These are phyloP conservation scores for Haplosporangium sp. DNA, from an alignment of 371 early-diverging fungal genomes.

Conservation along the genomic window DNA sequence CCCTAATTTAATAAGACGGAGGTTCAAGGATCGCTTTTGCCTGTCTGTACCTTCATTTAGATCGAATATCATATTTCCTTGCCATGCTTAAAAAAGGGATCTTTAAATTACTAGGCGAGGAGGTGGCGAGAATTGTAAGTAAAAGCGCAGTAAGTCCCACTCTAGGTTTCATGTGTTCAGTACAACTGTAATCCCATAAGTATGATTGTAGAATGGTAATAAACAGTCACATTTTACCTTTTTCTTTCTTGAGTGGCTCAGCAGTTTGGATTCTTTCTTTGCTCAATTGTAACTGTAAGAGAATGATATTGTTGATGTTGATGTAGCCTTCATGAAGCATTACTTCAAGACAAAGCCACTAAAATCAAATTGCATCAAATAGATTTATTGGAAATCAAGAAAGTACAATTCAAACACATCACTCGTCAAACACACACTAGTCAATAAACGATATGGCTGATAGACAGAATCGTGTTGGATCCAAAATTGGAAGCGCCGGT, in stretches of 20 bases:
- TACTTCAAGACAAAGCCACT: neutral
- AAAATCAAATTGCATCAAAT: neutral
- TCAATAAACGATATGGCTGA: conserved; percentile 32
- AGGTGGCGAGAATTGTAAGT: neutral
- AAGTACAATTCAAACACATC: neutral
- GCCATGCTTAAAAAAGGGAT: conserved; percentile 3
- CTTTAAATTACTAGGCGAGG: neutral
- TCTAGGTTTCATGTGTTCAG: neutral
- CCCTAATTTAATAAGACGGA: conserved; percentile 1
- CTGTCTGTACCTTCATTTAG: neutral
- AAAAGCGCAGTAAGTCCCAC: neutral
- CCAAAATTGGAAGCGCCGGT: conserved; percentile 93
- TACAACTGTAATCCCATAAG: neutral
- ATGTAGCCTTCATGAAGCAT: neutral
- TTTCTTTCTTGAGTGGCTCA: no score
- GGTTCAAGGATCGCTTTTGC: neutral
- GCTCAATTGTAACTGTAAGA: no score
- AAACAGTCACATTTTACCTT: no score
- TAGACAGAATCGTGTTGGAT: conserved; percentile 85
- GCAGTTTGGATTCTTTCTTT: no score
- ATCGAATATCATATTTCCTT: neutral
- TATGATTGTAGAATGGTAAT: no score
- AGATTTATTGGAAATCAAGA: neutral
- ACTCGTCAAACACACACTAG: neutral
- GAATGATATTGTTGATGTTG: neutral